phyloP scores from a whole-genome alignment of 805 yeast genomes.

The Zygotorulaspora florentina region DNA sequence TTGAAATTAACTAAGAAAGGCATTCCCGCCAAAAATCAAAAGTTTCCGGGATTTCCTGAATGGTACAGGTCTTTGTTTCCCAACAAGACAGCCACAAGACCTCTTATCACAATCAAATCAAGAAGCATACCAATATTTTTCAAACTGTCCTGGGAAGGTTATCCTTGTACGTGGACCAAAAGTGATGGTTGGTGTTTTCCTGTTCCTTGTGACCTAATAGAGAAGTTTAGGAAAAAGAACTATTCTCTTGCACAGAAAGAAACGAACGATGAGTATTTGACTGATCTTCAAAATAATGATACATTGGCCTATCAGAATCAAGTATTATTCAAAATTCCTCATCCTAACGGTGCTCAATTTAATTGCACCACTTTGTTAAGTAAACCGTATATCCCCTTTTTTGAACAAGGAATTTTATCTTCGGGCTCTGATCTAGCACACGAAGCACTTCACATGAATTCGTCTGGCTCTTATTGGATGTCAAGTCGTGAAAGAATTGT shows the following conservation, averaged over 20 bases:
- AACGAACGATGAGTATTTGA: conserved; percentile 12
- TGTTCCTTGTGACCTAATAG: conserved; percentile 39
- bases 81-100: conserved; percentile 35
- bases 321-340: conserved; percentile 70
- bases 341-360: conserved; percentile 72
- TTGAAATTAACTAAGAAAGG: conserved; percentile 64
- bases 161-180: conserved; percentile 78
- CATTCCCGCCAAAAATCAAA: conserved; percentile 64
- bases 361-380: conserved; percentile 76
- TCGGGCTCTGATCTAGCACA: conserved; percentile 70
- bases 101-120: conserved; percentile 65
- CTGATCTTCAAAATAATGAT: conserved; percentile 15
- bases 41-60: conserved; percentile 83
- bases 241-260: conserved; percentile 30
- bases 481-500: conserved; percentile 80
- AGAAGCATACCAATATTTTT: conserved; percentile 73
- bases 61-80: conserved; percentile 74
- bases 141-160: conserved; percentile 77
- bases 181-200: conserved; percentile 85
- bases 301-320: conserved; percentile 4
- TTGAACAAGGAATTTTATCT: conserved; percentile 67
- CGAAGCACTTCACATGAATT: conserved; percentile 72
- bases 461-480: conserved; percentile 87
- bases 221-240: conserved; percentile 35
- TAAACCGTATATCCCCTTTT: conserved; percentile 64